Conservation (phyloP, 306 rosid species). For the Delonix regia region DNA sequence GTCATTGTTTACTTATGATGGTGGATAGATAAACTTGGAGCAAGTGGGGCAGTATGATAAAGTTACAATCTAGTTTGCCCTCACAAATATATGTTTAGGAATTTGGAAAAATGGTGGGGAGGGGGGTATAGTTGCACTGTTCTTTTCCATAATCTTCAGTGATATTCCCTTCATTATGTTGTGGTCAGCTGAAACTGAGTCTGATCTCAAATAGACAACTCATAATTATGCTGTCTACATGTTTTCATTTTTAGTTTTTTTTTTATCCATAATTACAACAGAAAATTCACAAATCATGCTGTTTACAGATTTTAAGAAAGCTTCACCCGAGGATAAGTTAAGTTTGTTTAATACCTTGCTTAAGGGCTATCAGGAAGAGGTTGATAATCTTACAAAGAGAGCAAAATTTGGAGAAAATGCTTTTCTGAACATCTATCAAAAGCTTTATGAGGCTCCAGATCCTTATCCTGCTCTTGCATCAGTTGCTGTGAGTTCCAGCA, state of each 20-base stretch:
- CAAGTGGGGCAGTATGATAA: neutral
- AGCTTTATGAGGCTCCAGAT: constrained; percentile 96
- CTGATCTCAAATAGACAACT: too few relatives aligned
- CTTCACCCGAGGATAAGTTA: constrained; percentile 72
- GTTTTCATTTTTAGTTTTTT: constrained; percentile 36
- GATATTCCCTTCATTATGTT: too few relatives aligned
- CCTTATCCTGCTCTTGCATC: constrained; percentile 90
- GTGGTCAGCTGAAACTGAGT: neutral
- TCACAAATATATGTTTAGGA: neutral
- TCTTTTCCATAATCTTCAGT: neutral
- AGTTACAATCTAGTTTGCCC: neutral
- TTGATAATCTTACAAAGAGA: constrained; percentile 89
- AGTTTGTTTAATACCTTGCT: constrained; percentile 72
- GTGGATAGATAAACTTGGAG: too few relatives aligned
- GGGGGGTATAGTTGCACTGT: neutral
- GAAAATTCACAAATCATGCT: constrained; percentile 31
- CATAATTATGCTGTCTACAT: constrained; percentile 28
- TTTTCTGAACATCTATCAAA: constrained; percentile 91
- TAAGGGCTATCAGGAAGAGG: constrained; percentile 92
- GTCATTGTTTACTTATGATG: neutral
- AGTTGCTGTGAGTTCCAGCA: constrained; percentile 64
- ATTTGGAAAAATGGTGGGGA: neutral
- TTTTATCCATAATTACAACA: neutral
- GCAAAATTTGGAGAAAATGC: constrained; percentile 96
- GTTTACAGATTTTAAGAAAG: constrained; percentile 81